Conservation (phyloP, 495 filamentous ascomycete species). For the Xylaria cubensis region DNA sequence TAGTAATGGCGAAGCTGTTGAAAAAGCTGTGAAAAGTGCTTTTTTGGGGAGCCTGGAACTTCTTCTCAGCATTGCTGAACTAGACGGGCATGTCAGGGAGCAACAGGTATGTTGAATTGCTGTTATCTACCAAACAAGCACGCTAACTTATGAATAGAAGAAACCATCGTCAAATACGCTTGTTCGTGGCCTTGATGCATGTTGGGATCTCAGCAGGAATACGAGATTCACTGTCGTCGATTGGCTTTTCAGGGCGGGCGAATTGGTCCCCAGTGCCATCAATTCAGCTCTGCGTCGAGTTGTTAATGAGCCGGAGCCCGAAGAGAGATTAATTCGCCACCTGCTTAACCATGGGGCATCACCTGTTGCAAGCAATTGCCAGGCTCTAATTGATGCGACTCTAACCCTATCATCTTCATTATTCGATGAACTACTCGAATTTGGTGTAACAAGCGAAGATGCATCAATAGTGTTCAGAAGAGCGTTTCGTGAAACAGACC, state of each 20-base stretch:
- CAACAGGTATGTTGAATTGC: slow-evolving; percentile 8
- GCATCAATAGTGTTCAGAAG: slow-evolving; percentile 47
- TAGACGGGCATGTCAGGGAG: slow-evolving; percentile 29
- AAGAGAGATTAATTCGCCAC: slow-evolving; percentile 49
- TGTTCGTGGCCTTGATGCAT: slow-evolving; percentile 51
- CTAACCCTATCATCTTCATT: slow-evolving; percentile 41
- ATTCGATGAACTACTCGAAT: slow-evolving; percentile 46
- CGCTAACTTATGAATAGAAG: slow-evolving; percentile 33
- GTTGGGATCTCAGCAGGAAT: slow-evolving; percentile 48
- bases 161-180: slow-evolving; percentile 48
- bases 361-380: slow-evolving; percentile 49
- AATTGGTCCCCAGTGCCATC: slow-evolving; percentile 47
- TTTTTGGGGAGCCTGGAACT: slow-evolving; percentile 52
- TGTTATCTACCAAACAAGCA: not conserved
- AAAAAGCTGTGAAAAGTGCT: slow-evolving; percentile 50
- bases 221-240: slow-evolving; percentile 50
- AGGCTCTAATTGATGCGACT: slow-evolving; percentile 52
- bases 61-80: slow-evolving; percentile 48
- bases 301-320: slow-evolving; percentile 53
- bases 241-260: slow-evolving; percentile 53
- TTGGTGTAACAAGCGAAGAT: slow-evolving; percentile 44
- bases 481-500: slow-evolving; percentile 42
- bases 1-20: slow-evolving; percentile 55
- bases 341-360: slow-evolving; percentile 51
- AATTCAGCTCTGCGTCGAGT: slow-evolving; percentile 49